Base-by-base conservation (phyloP, 2,329 filamentous ascomycete species). In the Colletotrichum musicola region DNA sequence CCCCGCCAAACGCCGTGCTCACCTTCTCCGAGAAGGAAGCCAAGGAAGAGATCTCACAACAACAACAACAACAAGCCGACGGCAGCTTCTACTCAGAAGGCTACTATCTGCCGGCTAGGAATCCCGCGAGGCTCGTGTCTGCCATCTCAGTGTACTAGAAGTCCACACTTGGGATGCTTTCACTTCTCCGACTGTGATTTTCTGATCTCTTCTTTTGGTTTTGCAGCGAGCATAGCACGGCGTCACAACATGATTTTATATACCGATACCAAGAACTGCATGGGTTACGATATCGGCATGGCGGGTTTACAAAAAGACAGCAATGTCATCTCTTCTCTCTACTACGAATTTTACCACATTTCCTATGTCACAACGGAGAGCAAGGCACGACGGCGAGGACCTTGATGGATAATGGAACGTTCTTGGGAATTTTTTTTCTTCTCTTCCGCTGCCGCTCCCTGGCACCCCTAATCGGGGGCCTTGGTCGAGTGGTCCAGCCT, bases 11-110 rank as follows among this genome's bases (percentile, higher is more conserved):
- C 22, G 78, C 86, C 30, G 78, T 85, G 42, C 81, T 93, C 61
- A 81, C 85, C 47, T 92, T 93, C 75, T 82, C 86, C 53, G 84
- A 88, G 74, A 88, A 90, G 82, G 82, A 88, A 74, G 73, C 72
- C 73, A 81, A 81, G 76, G 76, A 76, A 76, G 77, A 79, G 74
- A 75, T 78, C 73, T 64, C 65, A 61, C 77, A 76, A 65, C 80
- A 81, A 75, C 78, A n/a, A 61, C 77, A 76, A 65, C 80, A 82
- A 81, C 67, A 79, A 79, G 73, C 76, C 77, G 74, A 65, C 70
- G 73, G 67, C 72, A 75, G 76, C 72, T 83, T 85, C 76, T 87
- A 85, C 78, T 81, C 82, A 66, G 83, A 86, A 68, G 84, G 83
- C 68, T 87, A 83, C 79, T 89, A 87, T 78, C 77, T 88, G 72